A percentile compares a stretch with the other conserved stretches of the same genome.
Conservation (phyloP, 2,329 filamentous ascomycete species). For the Didymosphaeria variabile region DNA sequence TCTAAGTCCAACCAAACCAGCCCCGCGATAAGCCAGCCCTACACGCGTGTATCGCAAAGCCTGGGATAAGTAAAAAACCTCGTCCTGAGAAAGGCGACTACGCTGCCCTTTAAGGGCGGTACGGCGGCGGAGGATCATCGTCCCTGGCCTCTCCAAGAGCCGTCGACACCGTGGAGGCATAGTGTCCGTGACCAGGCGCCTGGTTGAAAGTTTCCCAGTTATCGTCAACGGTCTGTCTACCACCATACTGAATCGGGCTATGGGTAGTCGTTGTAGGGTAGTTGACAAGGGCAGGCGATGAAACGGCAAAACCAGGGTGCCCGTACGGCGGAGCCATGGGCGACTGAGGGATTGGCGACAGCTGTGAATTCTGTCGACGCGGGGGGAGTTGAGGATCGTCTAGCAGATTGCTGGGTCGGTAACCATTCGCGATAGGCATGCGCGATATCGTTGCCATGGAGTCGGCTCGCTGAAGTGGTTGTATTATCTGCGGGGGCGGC, state of each 20-base stretch:
- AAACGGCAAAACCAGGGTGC: constrained; percentile 39
- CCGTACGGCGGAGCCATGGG: constrained; percentile 32
- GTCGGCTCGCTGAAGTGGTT: constrained; percentile 43
- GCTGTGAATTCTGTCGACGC: constrained; percentile 18
- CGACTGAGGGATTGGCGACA: constrained; percentile 27
- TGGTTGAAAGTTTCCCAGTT: constrained; percentile 39
- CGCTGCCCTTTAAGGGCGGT: constrained; percentile 23
- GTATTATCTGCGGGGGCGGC: constrained; percentile 29
- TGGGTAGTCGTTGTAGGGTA: constrained; percentile 31
- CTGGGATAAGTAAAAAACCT: background rate
- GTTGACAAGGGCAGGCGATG: constrained; percentile 37
- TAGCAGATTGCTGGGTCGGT: constrained; percentile 28
- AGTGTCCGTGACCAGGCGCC: constrained; percentile 9
- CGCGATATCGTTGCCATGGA: constrained; percentile 45
- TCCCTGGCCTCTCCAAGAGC: constrained; percentile 26
- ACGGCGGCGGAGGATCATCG: constrained; percentile 33
- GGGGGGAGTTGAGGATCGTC: constrained; percentile 25
- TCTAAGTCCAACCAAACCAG: constrained; percentile 8
- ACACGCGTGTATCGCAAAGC: background rate
- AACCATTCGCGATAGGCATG: constrained; percentile 48
- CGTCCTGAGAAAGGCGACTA: background rate
- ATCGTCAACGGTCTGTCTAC: constrained; percentile 34
- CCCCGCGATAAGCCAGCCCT: background rate
- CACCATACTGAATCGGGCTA: constrained; percentile 16
- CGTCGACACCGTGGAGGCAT: constrained; percentile 18